phyloP scores from a whole-genome alignment of 352 stramenopile species.

The Phytophthora constricta region DNA sequence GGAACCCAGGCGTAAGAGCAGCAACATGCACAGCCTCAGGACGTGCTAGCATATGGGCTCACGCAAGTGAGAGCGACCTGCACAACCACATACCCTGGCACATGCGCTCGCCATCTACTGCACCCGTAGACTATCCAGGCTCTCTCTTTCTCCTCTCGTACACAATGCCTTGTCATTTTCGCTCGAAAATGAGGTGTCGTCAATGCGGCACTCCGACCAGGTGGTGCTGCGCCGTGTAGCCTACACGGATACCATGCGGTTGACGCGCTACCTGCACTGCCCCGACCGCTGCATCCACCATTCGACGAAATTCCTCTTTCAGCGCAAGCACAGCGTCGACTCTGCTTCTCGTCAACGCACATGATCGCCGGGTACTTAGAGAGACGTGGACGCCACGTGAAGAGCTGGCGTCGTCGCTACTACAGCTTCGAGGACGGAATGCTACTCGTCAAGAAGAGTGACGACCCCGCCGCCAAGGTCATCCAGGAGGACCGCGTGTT shows the following conservation, averaged over 20 bases:
- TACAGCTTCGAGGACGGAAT: conserved; percentile 70
- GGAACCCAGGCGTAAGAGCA: not conserved
- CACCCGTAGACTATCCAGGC: too few relatives aligned
- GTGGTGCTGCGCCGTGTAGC: not conserved
- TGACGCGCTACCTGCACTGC: conserved; percentile 10
- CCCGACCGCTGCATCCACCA: conserved; percentile 2
- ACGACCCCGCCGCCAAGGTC: conserved; percentile 47
- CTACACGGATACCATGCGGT: conserved; percentile 7
- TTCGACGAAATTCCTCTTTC: conserved; percentile 25
- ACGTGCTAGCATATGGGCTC: not conserved
- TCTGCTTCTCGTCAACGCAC: conserved; percentile 8
- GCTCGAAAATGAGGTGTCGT: not conserved
- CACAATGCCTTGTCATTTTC: not conserved
- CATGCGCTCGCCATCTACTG: too few relatives aligned
- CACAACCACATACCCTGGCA: not conserved
- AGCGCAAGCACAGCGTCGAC: not conserved
- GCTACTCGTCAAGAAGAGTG: conserved; percentile 68
- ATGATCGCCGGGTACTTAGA: conserved; percentile 52
- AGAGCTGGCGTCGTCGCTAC: conserved; percentile 74
- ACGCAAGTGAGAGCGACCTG: too few relatives aligned
- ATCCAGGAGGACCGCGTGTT: conserved; percentile 59
- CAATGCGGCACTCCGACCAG: not conserved
- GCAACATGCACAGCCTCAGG: not conserved
- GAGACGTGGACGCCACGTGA: conserved; percentile 67
- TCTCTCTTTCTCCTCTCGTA: not conserved